Conservation (phyloP, 2,329 filamentous ascomycete species). For the Alternaria arbusti region DNA sequence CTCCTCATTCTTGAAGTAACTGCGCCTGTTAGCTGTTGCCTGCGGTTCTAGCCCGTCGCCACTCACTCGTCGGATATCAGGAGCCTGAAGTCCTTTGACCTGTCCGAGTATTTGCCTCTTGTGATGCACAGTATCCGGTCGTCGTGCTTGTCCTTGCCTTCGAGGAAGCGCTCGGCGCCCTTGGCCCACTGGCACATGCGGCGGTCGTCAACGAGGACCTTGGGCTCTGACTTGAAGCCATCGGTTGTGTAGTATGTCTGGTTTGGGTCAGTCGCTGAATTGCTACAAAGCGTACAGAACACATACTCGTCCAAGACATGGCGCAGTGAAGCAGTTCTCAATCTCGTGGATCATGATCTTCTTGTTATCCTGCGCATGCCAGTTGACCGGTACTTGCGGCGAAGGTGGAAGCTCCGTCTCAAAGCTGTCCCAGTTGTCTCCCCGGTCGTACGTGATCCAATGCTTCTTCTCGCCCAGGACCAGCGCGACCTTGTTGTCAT, state of each 20-base stretch:
- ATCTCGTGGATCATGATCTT: conserved; percentile 79
- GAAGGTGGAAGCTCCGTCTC: conserved; percentile 60
- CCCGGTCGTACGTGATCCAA: conserved; percentile 83
- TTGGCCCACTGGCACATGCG: conserved; percentile 89
- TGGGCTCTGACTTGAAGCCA: conserved; percentile 74
- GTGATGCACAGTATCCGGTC: conserved; percentile 82
- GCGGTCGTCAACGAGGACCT: conserved; percentile 71
- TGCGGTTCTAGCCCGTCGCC: neutral
- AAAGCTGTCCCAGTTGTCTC: conserved; percentile 81
- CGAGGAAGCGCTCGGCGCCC: conserved; percentile 73
- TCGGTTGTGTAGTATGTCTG: conserved; percentile 77
- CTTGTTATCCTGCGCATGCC: conserved; percentile 82
- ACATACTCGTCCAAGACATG: conserved; percentile 60
- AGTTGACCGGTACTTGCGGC: conserved; percentile 70
- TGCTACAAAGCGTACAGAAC: neutral
- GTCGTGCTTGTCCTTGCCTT: conserved; percentile 68
- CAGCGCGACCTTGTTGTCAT: conserved; percentile 79
- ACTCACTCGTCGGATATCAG: conserved; percentile 73
- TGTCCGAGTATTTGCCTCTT: conserved; percentile 72
- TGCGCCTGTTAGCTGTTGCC: conserved; percentile 25
- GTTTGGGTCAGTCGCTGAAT: conserved; percentile 13
- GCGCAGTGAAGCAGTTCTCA: conserved; percentile 47
- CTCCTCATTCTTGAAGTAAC: conserved; percentile 71
- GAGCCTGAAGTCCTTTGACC: conserved; percentile 76
- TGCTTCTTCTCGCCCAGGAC: conserved; percentile 75